These are phyloP conservation scores for Acacia crassicarpa DNA, from an alignment of 306 rosid genomes.

Conservation along the genomic window DNA sequence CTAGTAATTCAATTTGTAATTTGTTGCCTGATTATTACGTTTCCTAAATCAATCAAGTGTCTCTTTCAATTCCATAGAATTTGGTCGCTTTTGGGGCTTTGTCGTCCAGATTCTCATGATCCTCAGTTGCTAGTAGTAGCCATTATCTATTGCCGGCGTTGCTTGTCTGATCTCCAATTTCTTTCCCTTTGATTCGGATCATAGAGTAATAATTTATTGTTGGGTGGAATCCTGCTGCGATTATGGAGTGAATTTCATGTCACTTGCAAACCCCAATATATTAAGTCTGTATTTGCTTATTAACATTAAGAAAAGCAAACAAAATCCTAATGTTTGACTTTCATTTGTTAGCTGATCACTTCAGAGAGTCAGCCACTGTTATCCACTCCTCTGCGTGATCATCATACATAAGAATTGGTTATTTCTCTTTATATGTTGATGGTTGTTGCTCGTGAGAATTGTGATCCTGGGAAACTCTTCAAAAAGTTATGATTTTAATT, in stretches of 20 bases:
- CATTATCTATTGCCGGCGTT: not conserved
- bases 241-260: not conserved
- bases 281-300: slow-evolving; percentile 7
- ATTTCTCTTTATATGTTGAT: not conserved
- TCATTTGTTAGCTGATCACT: not conserved
- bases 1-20: not conserved
- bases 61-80: not conserved
- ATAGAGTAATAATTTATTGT: not conserved
- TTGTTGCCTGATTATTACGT: slow-evolving; percentile 6
- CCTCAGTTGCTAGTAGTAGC: not conserved
- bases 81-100: not conserved
- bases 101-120: not conserved
- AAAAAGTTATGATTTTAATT: slow-evolving; percentile 9
- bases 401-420: not conserved
- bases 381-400: not conserved
- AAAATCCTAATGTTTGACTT: not conserved
- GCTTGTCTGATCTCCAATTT: slow-evolving; percentile 16
- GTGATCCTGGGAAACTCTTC: not conserved
- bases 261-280: not conserved
- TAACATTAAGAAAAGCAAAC: not conserved
- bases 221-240: not conserved
- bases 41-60: not conserved
- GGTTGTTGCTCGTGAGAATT: not conserved
- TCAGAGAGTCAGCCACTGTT: not conserved
- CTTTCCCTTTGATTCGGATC: not conserved